Base-by-base conservation (phyloP, 257 asterid genomes). In the Perilla frutescens region DNA sequence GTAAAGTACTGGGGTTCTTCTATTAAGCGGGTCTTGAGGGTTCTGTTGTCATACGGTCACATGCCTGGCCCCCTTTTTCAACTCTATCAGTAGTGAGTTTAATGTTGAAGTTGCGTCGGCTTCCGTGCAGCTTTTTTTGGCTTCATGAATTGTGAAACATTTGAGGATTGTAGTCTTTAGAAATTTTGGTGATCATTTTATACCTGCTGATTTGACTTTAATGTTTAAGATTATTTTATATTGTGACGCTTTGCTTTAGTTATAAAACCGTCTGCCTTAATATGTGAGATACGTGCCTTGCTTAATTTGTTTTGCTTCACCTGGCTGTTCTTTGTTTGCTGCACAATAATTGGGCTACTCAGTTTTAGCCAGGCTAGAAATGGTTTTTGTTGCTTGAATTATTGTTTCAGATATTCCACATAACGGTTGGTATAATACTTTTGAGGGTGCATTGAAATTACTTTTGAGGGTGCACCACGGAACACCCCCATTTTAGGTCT, bases 1-100 rank as follows among this genome's bases (percentile, higher is more conserved):
- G 84, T 20, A 80, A 80, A 74, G 81, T 80, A 2, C 75, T 80
- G 65, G 84, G 84, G 34, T 80, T 80, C 84, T 80, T 80, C 69
- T 80, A 80, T 34, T 80, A 15, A 66, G 59, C 65, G 15, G 83
- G 13, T 4, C 9, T 5, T 37, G 68, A 44, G 68, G n/a, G n/a
- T 41, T 7, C 55, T 15, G 50, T 66, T 54, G 49, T 10, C n/a
- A 20, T 68, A 41, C 40, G 14, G 69, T 39, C 45, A 1, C 8
- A 66, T 11, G 34, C 56, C 9, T 53, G 36, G 26, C 62, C 50
- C 41, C 62, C 26, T 15, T 36, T 36, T 4, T 20, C 48, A 39
- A 50, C 26, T 62, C 55, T 12, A 4, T 36, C 9, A 6, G 49
- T 53, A 55, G 43, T 37, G 75, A 40, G 40, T 63, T 50, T 50